Evolutionary conservation across 106 monocot species (phyloP), one percentile per base, ranked within the genome.

Genomic region (Dendrobium officinale): DNA sequence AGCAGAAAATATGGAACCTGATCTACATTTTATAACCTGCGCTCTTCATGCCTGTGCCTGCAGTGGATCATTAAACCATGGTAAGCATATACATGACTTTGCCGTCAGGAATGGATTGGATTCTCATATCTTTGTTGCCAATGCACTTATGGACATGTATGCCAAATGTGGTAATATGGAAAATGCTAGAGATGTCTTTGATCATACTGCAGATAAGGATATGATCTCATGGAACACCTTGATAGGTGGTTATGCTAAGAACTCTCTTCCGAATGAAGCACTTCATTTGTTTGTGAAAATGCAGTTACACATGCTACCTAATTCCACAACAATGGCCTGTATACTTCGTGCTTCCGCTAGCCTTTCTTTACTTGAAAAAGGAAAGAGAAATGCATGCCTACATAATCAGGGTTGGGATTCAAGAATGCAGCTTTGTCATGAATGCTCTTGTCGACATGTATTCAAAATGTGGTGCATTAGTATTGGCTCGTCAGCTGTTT

Each of bases 131-230:
- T 83, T 79, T 82, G 89, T 89, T 61, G 82, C 87, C 16, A 95
- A 95, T 85, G 85, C 95, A 45, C 85, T 95, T 31, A 91, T 95
- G 86, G 85, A 95, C 80, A 92, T 95, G 92, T 89, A 91, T 86
- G 87, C 83, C 31, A 95, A 92, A 77, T 95, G 92, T 81, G 89
- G 87, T 45, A 48, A 78, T 77, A 87, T 91, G 87, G 87, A 82
- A 73, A 81, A 56, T 67, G 95, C 95, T 77, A 83, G 87, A 76
- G 44, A 44, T 55, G 75, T 91, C 41, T 91, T 95, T 67, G 86
- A 89, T 73, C n/a, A 40, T 37, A 88, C 75, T 18, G 55, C 41
- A 22, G 54, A 44, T 4, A 92, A 88, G 79, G 86, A 90, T 81
- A 84, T 85, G 17, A 80, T 95, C 42, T 95, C 92, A 55, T 95